Evolutionary conservation across 148 eudicot genomes (phyloP).

Genomic region (Chenopodium formosanum): DNA sequence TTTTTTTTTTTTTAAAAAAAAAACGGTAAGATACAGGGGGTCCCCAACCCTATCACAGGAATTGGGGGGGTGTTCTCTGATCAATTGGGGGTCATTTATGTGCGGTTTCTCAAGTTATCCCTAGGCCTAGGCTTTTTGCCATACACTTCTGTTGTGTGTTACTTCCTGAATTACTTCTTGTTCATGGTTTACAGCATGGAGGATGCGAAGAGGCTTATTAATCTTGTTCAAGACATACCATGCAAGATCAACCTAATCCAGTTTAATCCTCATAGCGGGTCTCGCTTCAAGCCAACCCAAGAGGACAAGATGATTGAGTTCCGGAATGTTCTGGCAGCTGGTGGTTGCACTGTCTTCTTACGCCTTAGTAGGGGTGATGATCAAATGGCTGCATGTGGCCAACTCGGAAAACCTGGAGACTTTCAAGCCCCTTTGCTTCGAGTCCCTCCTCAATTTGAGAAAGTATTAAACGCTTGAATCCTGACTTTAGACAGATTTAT

Average conservation of each 20-base stretch:
- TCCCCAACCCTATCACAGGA: too few species aligned
- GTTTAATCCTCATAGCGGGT: conserved; percentile 85
- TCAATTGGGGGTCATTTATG: too few species aligned
- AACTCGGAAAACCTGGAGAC: conserved; percentile 83
- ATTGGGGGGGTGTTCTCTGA: too few species aligned
- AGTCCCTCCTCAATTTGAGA: conserved; percentile 51
- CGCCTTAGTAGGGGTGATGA: conserved; percentile 91
- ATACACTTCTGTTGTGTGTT: not conserved
- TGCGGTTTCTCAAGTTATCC: not conserved
- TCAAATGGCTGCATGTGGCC: conserved; percentile 98
- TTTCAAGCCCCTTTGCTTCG: conserved; percentile 73
- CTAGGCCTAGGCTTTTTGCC: not conserved
- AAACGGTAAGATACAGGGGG: too few species aligned
- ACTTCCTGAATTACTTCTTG: not conserved
- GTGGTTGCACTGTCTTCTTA: conserved; percentile 69
- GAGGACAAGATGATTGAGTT: conserved; percentile 84
- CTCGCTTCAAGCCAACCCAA: conserved; percentile 68
- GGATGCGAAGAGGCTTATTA: conserved; percentile 81
- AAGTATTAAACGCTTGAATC: conserved; percentile 17
- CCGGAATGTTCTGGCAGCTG: conserved; percentile 68
- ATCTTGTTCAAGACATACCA: conserved; percentile 86
- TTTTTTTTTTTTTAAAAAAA: too few species aligned
- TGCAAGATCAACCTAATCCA: conserved; percentile 97
- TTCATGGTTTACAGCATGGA: conserved; percentile 58
- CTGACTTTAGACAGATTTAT: not conserved